phyloP scores from a whole-genome alignment of 495 filamentous ascomycete genomes.

The Talaromyces proteolyticus region DNA sequence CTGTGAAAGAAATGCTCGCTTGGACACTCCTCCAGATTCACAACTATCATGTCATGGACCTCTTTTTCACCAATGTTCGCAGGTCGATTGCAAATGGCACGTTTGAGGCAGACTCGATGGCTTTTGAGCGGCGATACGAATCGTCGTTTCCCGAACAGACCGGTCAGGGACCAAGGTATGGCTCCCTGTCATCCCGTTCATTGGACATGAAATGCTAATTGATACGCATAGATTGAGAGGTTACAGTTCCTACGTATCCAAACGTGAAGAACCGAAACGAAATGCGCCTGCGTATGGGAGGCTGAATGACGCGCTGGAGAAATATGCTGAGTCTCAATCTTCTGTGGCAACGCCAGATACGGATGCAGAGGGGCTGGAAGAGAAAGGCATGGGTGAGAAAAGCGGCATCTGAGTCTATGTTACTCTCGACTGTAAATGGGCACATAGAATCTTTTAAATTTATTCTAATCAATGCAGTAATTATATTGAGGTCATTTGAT shows the following conservation, averaged over 20 bases:
- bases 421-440: no score
- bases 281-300: constrained; percentile 61
- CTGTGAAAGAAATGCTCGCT: constrained; percentile 89
- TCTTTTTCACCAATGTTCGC: constrained; percentile 69
- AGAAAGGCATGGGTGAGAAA: constrained; percentile 57
- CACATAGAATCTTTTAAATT: no score
- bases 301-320: constrained; percentile 44
- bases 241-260: constrained; percentile 71
- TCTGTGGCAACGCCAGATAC: constrained; percentile 42
- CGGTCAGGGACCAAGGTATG: constrained; percentile 70
- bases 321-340: constrained; percentile 43
- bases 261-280: constrained; percentile 57
- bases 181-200: constrained; percentile 3
- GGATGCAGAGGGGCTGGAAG: constrained; percentile 47
- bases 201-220: neutral
- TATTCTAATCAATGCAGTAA: no score
- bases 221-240: constrained; percentile 57
- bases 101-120: constrained; percentile 53
- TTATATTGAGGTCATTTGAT: no score
- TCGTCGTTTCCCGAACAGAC: constrained; percentile 62
- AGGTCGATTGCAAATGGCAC: constrained; percentile 49
- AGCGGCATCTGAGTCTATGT: no score
- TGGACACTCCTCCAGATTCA: constrained; percentile 92
- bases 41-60: constrained; percentile 65
- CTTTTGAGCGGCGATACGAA: constrained; percentile 60